Base-by-base conservation (phyloP, 2,329 filamentous ascomycete species). In the Trichoderma lentiforme region DNA sequence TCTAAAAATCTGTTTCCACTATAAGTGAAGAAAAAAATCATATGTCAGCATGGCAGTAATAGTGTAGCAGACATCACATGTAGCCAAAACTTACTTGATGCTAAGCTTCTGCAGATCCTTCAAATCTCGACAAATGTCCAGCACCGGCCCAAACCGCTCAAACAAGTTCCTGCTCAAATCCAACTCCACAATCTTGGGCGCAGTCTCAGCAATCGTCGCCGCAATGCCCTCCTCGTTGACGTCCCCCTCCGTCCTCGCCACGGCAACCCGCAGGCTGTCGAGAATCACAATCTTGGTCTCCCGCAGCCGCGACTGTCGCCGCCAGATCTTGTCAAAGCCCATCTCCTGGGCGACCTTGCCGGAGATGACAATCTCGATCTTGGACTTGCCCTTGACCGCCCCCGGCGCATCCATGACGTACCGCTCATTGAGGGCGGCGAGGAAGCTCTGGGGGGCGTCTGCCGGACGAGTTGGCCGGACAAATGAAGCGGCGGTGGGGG, bases 261-360 rank as follows among this genome's bases (percentile, higher is more conserved):
- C 78, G 11, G 78, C 81, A 73, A 98, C 87, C 65, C 89, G 85
- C 78, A 93, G 82, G 15, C 92, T 91, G 82, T 98, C 95, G 8
- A 99, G 85, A 51, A 98, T 89, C 64, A 97, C 90, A 70, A 95
- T 90, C 75, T 88, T 91, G 73, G 98, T 86, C 76, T 96, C 93
- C 70, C 91, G 85, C 36, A 98, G 85, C 78, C 92, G 86, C 76
- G 94, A 92, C 77, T 97, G 90, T 81, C 95, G 90, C 75, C 88
- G 88, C 57, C 92, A 89, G 75, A 98, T 93, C 85, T 98, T 98
- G 76, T 97, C 94, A 76, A 98, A 98, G 34, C 96, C 96, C 39
- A 98, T 89, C 82, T 98, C 95, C 82, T 98, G 92, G 6, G 93
- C 95, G 21, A 95, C 88, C 82, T 98, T 98, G 47, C 82, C 93